A percentile compares a stretch with the other conserved stretches of the same genome.
phyloP scores from a whole-genome alignment of 2,329 filamentous ascomycete species.

The Orbilia ellipsospora region DNA sequence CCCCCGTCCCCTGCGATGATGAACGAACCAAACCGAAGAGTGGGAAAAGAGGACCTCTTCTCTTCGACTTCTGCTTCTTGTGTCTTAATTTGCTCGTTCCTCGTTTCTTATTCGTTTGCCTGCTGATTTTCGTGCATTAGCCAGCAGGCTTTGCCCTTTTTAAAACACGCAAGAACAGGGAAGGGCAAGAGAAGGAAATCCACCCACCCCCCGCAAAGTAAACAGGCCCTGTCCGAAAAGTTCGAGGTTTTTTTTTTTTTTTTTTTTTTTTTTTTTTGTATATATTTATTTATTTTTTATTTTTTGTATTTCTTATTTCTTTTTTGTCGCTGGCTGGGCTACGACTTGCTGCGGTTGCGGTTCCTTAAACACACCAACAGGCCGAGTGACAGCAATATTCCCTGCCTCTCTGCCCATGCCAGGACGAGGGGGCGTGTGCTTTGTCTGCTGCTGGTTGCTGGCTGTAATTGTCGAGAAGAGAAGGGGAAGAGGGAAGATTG shows the following conservation, averaged over 20 bases:
- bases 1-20: neutral
- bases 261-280: no score
- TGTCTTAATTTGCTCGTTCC: constrained; percentile 55
- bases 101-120: constrained; percentile 56
- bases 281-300: no score
- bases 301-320: no score
- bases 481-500: neutral
- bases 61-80: constrained; percentile 15
- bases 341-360: constrained; percentile 48
- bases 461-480: constrained; percentile 23
- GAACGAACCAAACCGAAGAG: neutral
- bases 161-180: constrained; percentile 56
- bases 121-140: constrained; percentile 56
- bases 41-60: neutral
- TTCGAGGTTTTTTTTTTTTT: no score
- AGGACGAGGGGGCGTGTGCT: constrained; percentile 6
- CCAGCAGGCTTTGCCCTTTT: constrained; percentile 56
- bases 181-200: constrained; percentile 31
- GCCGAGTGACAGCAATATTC: constrained; percentile 27
- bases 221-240: constrained; percentile 15
- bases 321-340: constrained; percentile 19
- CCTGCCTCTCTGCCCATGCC: constrained; percentile 35
- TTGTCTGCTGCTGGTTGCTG: neutral
- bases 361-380: constrained; percentile 41
- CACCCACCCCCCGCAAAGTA: constrained; percentile 43